Evolutionary conservation across 2,329 filamentous ascomycete genomes (phyloP).

Genomic region (Ophiostoma ulmi): DNA sequence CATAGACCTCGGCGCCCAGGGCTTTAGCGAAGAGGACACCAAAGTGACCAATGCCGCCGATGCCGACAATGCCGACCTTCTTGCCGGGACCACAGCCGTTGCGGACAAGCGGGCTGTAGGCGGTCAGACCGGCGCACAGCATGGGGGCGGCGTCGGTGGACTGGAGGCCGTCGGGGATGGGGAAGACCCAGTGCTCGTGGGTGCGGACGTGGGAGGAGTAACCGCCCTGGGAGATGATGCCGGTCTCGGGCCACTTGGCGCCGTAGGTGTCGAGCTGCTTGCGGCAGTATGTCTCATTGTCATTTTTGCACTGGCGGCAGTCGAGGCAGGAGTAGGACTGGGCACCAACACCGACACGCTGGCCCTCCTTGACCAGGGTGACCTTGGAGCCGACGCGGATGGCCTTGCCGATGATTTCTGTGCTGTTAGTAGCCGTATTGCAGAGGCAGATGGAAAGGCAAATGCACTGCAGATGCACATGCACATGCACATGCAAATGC

Average conservation of each 20-base stretch:
- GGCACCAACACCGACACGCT: slow-evolving; percentile 65
- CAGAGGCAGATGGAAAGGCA: background rate
- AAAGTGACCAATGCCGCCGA: slow-evolving; percentile 69
- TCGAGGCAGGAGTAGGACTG: slow-evolving; percentile 61
- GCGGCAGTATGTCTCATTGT: slow-evolving; percentile 65
- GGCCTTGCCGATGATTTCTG: slow-evolving; percentile 65
- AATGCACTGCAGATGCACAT: background rate
- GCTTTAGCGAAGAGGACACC: slow-evolving; percentile 66
- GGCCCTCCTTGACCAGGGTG: slow-evolving; percentile 53
- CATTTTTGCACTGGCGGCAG: slow-evolving; percentile 60
- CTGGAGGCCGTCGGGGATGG: slow-evolving; percentile 68
- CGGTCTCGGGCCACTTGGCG: slow-evolving; percentile 45
- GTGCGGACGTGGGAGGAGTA: slow-evolving; percentile 38
- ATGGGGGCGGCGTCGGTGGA: slow-evolving; percentile 65
- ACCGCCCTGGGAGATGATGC: slow-evolving; percentile 56
- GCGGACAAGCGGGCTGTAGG: slow-evolving; percentile 70
- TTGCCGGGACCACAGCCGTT: slow-evolving; percentile 72
- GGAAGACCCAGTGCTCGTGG: slow-evolving; percentile 72
- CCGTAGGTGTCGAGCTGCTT: slow-evolving; percentile 58
- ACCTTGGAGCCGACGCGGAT: slow-evolving; percentile 63
- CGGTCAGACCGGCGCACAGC: slow-evolving; percentile 80
- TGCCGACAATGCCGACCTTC: slow-evolving; percentile 69
- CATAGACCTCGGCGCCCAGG: slow-evolving; percentile 57
- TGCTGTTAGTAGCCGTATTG: background rate
- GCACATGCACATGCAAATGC: background rate